Evolutionary conservation across 768 basidiomycete species (phyloP).

Genomic region (Suillus paluster): DNA sequence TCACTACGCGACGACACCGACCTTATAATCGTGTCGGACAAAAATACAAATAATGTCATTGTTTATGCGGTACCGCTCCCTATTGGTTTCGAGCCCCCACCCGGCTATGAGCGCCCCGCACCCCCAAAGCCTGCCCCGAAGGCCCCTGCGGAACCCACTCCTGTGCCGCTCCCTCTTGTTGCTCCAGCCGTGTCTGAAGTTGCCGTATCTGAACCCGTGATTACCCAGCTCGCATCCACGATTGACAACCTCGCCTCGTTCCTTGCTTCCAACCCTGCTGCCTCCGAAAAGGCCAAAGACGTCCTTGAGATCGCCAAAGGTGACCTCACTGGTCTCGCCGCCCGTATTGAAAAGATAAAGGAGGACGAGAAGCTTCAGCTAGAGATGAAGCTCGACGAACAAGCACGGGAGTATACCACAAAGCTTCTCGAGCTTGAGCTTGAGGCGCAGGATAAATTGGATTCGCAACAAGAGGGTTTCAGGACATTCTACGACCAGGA

Average conservation of each 20-base stretch:
- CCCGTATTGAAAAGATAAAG: slow-evolving; percentile 77
- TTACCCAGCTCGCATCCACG: slow-evolving; percentile 87
- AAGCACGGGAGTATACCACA: slow-evolving; percentile 80
- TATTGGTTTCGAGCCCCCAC: slow-evolving; percentile 93
- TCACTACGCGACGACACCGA: slow-evolving; percentile 29
- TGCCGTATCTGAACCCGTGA: slow-evolving; percentile 83
- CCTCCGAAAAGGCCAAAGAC: slow-evolving; percentile 66
- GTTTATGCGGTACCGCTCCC: slow-evolving; percentile 79
- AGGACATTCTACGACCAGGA: slow-evolving; percentile 82
- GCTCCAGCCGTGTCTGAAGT: slow-evolving; percentile 80
- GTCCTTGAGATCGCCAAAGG: slow-evolving; percentile 81
- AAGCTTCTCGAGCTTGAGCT: slow-evolving; percentile 84
- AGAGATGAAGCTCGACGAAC: slow-evolving; percentile 73
- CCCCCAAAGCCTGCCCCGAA: slow-evolving; percentile 51
- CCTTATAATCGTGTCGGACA: slow-evolving; percentile 28
- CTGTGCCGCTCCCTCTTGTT: slow-evolving; percentile 67
- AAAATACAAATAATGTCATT: slow-evolving; percentile 32
- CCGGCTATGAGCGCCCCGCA: slow-evolving; percentile 74
- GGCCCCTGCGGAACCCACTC: slow-evolving; percentile 32
- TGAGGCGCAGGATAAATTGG: slow-evolving; percentile 84
- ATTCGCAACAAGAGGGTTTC: slow-evolving; percentile 85
- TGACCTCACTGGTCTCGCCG: slow-evolving; percentile 79
- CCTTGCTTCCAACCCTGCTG: slow-evolving; percentile 73
- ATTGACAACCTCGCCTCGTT: slow-evolving; percentile 92
- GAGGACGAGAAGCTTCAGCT: slow-evolving; percentile 77